Conservation (phyloP, 495 filamentous ascomycete genomes). For the Astrothelium subdiscretum region DNA sequence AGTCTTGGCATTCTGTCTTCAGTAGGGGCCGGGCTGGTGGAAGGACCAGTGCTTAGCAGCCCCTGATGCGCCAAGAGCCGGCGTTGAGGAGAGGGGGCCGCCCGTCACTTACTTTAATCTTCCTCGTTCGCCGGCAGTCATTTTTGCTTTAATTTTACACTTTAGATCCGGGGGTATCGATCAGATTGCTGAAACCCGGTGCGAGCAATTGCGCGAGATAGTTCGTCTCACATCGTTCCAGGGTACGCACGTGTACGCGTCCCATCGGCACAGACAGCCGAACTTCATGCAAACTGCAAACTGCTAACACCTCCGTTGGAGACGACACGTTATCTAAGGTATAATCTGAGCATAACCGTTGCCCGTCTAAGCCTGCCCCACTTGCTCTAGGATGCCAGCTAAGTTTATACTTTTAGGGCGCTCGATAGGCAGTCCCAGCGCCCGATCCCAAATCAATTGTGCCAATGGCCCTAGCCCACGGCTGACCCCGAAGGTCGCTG, state of each 20-base stretch:
- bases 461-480: conserved; percentile 83
- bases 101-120: too few species aligned
- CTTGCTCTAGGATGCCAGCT: conserved; percentile 56
- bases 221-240: neutral
- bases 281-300: too few species aligned
- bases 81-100: too few species aligned
- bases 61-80: too few species aligned
- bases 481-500: conserved; percentile 89
- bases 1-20: neutral
- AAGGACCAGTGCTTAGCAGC: neutral
- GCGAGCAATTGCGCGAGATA: neutral
- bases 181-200: neutral
- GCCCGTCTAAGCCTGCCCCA: conserved; percentile 11
- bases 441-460: conserved; percentile 93
- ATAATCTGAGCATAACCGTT: neutral
- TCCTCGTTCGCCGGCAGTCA: too few species aligned
- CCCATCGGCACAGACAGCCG: too few species aligned
- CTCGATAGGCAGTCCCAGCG: conserved; percentile 93
- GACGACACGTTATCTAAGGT: too few species aligned
- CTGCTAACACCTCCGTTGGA: too few species aligned
- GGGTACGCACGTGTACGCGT: neutral
- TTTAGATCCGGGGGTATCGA: too few species aligned
- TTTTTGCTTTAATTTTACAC: too few species aligned
- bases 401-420: conserved; percentile 94
- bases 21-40: neutral